Evolutionary conservation across 1,284 basidiomycete species (phyloP), one percentile per base, ranked within the genome.

Genomic region (Termitomyces sp.): DNA sequence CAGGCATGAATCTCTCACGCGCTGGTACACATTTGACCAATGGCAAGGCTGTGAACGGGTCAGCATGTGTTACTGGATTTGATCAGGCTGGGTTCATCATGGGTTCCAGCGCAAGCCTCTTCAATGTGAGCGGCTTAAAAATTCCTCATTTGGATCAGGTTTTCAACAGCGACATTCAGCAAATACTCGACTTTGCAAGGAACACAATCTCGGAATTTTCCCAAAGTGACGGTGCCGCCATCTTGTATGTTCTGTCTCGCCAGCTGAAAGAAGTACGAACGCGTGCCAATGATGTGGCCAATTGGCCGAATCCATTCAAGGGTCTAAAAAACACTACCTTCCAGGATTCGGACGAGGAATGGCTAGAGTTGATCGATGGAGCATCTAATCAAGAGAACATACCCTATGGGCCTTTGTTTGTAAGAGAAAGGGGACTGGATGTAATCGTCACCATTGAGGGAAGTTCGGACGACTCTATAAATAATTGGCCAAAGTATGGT

Each of bases 381-480:
- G 71, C 79, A 21, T 80, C 81, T 4, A 84, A 85, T 58, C 57
- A 61, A 26, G 84, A 88, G 62, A 87, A 86, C 60, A 69, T 89
- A 15, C 89, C 88, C 0, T 73, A 86, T 21, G 80, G 78, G 9
- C 79, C 84, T 3, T 65, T 88, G 7, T 75, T 91, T 53, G 82
- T 88, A 42, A 83, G 79, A 44, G 78, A 79, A 0, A 76, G 89
- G 42, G 71, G 64, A 0, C 53, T 91, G 28, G 89, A 92, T 65
- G 74, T 86, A 4, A 75, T 92, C 52, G 74, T 92, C n/a, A 85
- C 82, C 1, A 65, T 88, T 7, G 90, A 92, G 63, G 76, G 75
- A 3, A 83, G 81, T 54, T 74, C 81, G 8, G 86, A 91, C 56
- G 81, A 84, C 59, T 54, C 67, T 10, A n/a, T 17, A 3, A 73